phyloP scores from a whole-genome alignment of 495 filamentous ascomycete species.

The Aspergillus nanangensis region DNA sequence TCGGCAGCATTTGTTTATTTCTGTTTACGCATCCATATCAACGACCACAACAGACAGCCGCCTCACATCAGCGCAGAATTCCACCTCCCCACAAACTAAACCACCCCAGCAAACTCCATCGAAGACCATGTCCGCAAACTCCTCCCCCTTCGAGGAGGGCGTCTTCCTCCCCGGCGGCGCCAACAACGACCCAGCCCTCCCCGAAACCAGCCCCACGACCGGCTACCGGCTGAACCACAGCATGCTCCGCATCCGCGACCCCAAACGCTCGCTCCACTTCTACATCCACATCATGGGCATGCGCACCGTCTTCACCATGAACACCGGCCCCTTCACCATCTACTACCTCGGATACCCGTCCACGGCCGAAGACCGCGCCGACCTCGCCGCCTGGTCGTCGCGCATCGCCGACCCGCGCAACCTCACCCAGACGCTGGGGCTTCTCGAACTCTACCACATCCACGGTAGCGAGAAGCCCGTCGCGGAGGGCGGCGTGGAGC shows the following conservation, averaged over 20 bases:
- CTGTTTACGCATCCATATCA: too few relatives aligned
- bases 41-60: too few relatives aligned
- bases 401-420: constrained; percentile 18
- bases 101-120: too few relatives aligned
- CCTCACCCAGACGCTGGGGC: constrained; percentile 25
- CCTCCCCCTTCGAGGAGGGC: too few relatives aligned
- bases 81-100: too few relatives aligned
- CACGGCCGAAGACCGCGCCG: constrained; percentile 12
- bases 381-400: constrained; percentile 22
- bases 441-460: constrained; percentile 34
- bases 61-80: too few relatives aligned
- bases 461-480: constrained; percentile 24
- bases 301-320: constrained; percentile 44
- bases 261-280: constrained; percentile 36
- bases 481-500: constrained; percentile 4
- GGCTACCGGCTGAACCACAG: constrained; percentile 44
- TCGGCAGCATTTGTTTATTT: too few relatives aligned
- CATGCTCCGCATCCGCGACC: constrained; percentile 37
- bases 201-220: constrained; percentile 25
- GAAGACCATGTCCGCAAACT: too few relatives aligned
- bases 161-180: constrained; percentile 25
- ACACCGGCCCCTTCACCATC: constrained; percentile 39
- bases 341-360: constrained; percentile 40
- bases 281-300: constrained; percentile 45
- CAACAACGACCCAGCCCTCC: constrained; percentile 24